Evolutionary conservation across 495 filamentous ascomycete species (phyloP), one percentile per base, ranked within the genome.

Genomic region (Podospora comata): DNA sequence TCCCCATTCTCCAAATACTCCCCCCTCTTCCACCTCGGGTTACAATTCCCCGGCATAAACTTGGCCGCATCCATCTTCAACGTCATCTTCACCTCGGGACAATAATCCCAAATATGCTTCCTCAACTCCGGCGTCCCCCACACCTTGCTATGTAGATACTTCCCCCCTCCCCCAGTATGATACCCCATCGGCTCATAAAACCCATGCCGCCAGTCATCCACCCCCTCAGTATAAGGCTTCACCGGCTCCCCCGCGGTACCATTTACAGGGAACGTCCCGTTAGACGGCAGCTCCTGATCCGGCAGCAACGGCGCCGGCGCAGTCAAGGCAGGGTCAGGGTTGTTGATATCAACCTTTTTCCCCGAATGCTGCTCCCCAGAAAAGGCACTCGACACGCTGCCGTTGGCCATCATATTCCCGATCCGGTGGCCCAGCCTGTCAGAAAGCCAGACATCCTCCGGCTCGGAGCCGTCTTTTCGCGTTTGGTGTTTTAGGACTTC

Each of bases 181-280:
- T 85, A 85, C 44, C 83, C 83, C 83, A 85, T 84, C 6, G 83
- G 83, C 67, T 84, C 83, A 60, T 83, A 80, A 28, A 77, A 79
- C 48, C 83, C 81, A 5, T 76, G 72, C 56, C 81, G 73, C 79
- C 78, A 83, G 68, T 77, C 76, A 64, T 83, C 81, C 20, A 82
- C 56, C 0, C 76, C 79, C 57, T 75, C 68, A 27, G 78, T 70
- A 48, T 77, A 75, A 3, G 76, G 71, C 53, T 72, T 69, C 15
- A 68, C 70, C 5, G 73, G 69, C 26, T 75, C 76, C 20, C 67
- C 58, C 13, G 34, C 30, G 39, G 63, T 65, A 0, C 58, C 18
- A 18, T 69, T 67, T 23, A 23, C 23, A 23, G 61, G 19, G 2
- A 63, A 20, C 11, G 61, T 63, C 30, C n/a, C 61, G 32, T 63